These are phyloP conservation scores for Cryptococcus sp. DNA, from an alignment of 1,284 basidiomycete genomes.

Conservation along the genomic window DNA sequence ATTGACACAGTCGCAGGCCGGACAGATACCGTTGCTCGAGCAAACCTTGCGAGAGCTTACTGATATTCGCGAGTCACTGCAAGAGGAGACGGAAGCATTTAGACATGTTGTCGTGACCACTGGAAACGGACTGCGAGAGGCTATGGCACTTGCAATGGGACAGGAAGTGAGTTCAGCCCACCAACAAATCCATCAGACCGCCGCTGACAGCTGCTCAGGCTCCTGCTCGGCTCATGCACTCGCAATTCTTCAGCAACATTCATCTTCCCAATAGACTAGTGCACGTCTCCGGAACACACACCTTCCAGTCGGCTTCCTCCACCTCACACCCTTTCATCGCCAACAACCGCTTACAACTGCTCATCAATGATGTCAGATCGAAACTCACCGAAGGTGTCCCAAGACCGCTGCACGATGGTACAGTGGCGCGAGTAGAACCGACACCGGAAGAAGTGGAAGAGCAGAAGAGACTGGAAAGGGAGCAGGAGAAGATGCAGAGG, in stretches of 20 bases:
- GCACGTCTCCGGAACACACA: slow-evolving; percentile 12
- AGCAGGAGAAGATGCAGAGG: slow-evolving; percentile 26
- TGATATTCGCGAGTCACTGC: slow-evolving; percentile 64
- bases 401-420: background rate
- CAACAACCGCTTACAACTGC: slow-evolving; percentile 35
- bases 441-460: slow-evolving; percentile 33
- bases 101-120: slow-evolving; percentile 67
- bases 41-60: slow-evolving; percentile 73
- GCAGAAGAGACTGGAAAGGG: slow-evolving; percentile 31
- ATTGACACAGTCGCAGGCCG: slow-evolving; percentile 13
- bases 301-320: slow-evolving; percentile 37
- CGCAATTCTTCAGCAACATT: slow-evolving; percentile 33
- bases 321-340: slow-evolving; percentile 50
- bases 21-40: slow-evolving; percentile 63
- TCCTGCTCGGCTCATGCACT: slow-evolving; percentile 28
- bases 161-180: slow-evolving; percentile 34
- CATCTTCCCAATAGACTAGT: slow-evolving; percentile 8
- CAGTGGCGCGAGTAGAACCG: background rate
- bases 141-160: slow-evolving; percentile 47
- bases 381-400: slow-evolving; percentile 25
- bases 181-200: too few relatives aligned
- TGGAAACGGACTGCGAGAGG: slow-evolving; percentile 67
- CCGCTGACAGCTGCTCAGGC: slow-evolving; percentile 12
- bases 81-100: slow-evolving; percentile 70
- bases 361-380: slow-evolving; percentile 34